Evolutionary conservation across 2,329 filamentous ascomycete species (phyloP).

Genomic region (Drechslera avenae): DNA sequence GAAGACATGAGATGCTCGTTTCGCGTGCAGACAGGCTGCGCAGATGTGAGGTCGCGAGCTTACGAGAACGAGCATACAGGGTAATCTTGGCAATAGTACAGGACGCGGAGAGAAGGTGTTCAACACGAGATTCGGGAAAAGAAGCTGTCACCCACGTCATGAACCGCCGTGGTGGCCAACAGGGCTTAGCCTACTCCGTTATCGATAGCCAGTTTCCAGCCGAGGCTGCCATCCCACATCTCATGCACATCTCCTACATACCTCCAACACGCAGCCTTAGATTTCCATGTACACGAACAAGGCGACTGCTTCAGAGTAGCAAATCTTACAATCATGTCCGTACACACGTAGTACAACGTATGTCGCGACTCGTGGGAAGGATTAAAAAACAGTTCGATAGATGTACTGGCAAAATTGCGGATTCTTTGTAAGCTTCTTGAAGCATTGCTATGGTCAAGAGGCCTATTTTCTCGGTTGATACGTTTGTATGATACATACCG

Average conservation of each 20-base stretch:
- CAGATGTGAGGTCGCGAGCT: conserved; percentile 37
- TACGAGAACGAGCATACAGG: conserved; percentile 40
- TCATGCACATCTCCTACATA: neutral
- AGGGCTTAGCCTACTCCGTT: conserved; percentile 9
- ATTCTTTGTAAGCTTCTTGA: too few species aligned
- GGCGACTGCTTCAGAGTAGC: too few species aligned
- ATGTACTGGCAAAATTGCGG: too few species aligned
- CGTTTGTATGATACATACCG: too few species aligned
- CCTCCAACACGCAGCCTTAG: too few species aligned
- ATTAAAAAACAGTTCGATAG: too few species aligned
- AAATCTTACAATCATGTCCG: too few species aligned
- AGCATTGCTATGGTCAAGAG: too few species aligned
- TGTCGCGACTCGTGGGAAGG: too few species aligned
- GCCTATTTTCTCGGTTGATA: too few species aligned
- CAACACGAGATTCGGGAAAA: neutral
- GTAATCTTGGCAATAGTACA: neutral
- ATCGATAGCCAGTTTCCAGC: conserved; percentile 8
- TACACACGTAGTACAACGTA: too few species aligned
- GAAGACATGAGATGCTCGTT: conserved; percentile 18
- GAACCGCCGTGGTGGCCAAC: conserved; percentile 5
- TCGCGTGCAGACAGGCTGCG: conserved; percentile 50
- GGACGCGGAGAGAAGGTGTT: neutral
- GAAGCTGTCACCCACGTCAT: conserved; percentile 18
- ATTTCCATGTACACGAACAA: too few species aligned
- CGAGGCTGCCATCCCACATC: neutral